phyloP scores from a whole-genome alignment of 352 stramenopile species.

The Phytopythium chamaehyphon region DNA sequence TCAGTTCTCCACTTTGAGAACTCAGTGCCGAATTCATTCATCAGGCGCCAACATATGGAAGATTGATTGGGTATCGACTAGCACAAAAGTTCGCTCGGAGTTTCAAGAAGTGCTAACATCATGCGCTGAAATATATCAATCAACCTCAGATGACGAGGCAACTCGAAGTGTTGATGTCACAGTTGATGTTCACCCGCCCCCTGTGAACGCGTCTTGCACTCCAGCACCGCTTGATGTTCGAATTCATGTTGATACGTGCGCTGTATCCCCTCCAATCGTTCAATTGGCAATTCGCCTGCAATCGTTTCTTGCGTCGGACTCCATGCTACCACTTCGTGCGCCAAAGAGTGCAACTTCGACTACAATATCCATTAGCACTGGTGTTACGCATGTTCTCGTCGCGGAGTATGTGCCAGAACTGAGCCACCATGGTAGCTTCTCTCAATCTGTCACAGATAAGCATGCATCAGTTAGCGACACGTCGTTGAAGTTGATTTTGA shows the following conservation, averaged over 20 bases:
- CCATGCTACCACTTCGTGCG: conserved; percentile 27
- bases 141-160: conserved; percentile 6
- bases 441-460: background rate
- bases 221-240: conserved; percentile 35
- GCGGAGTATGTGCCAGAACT: conserved; percentile 32
- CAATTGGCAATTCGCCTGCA: conserved; percentile 41
- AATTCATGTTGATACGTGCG: conserved; percentile 58
- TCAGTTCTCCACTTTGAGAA: conserved; percentile 45
- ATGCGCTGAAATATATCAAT: conserved; percentile 34
- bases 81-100: background rate
- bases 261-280: conserved; percentile 42
- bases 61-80: conserved; percentile 23
- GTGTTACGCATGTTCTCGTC: conserved; percentile 51
- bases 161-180: conserved; percentile 16
- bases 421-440: background rate
- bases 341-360: conserved; percentile 21
- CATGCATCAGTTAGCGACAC: background rate
- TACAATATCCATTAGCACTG: conserved; percentile 61
- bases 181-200: conserved; percentile 3
- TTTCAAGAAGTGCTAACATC: conserved; percentile 17
- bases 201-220: background rate
- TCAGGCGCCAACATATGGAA: conserved; percentile 44
- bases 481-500: conserved; percentile 51
- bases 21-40: conserved; percentile 40
- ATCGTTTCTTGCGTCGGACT: conserved; percentile 45